Percentiles rank a stretch among this genome's conserved stretches.
phyloP scores from a whole-genome alignment of 148 eudicot genomes.

The Pharnaceum exiguum region DNA sequence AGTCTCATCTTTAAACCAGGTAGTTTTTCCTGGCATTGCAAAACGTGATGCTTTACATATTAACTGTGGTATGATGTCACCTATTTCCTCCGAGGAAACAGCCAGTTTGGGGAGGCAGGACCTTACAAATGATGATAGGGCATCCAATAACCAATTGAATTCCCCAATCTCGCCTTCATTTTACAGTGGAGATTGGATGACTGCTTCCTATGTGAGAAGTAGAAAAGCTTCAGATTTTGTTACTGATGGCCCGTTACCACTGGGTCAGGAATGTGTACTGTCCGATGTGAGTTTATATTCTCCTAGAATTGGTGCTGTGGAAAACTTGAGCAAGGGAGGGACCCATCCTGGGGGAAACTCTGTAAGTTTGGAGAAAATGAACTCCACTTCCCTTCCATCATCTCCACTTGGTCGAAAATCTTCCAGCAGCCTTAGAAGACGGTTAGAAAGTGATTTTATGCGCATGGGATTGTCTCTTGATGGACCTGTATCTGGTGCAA shows the following conservation, averaged over 20 bases:
- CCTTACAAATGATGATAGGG: conserved; percentile 37
- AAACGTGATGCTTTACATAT: conserved; percentile 40
- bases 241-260: conserved; percentile 55
- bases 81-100: not conserved
- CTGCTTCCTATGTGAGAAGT: conserved; percentile 12
- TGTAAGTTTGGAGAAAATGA: conserved; percentile 22
- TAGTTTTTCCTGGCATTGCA: conserved; percentile 30
- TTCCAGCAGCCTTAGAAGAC: conserved; percentile 19
- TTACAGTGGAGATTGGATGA: conserved; percentile 28
- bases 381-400: conserved; percentile 34
- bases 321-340: conserved; percentile 24
- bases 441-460: conserved; percentile 22
- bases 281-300: conserved; percentile 24
- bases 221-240: conserved; percentile 22
- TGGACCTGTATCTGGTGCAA: conserved; percentile 15
- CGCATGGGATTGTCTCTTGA: conserved; percentile 20
- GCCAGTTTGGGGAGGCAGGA: conserved; percentile 31
- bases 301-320: conserved; percentile 18
- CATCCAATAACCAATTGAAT: conserved; percentile 16
- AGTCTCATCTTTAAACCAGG: conserved; percentile 50
- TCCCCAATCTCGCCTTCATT: conserved; percentile 28
- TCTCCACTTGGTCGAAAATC: conserved; percentile 62
- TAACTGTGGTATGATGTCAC: conserved; percentile 15
- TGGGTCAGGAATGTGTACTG: conserved; percentile 23
- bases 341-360: conserved; percentile 16